Evolutionary conservation across 129 eudicot genomes (phyloP).

Genomic region (Erigeron canadensis): DNA sequence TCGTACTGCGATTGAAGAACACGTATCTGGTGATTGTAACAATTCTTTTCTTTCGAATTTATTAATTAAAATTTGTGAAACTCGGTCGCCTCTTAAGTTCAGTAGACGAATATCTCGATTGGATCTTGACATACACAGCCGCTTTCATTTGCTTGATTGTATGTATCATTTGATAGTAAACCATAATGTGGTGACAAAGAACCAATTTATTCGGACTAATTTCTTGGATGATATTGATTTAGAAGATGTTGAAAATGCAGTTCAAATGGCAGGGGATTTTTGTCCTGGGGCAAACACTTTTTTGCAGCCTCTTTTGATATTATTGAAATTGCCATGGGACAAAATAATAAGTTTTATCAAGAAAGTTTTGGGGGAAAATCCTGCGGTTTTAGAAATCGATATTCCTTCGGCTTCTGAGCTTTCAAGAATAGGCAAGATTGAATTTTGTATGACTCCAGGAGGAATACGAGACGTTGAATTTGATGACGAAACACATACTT

Average conservation of each 20-base stretch:
- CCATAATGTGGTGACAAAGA: constrained; percentile 22
- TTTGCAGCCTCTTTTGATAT: constrained; percentile 31
- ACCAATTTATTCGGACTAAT: constrained; percentile 6
- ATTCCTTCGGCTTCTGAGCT: constrained; percentile 52
- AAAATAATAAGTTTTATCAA: constrained; percentile 34
- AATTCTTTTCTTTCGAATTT: constrained; percentile 19
- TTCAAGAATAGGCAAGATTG: constrained; percentile 28
- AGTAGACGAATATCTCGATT: constrained; percentile 17
- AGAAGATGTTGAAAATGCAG: constrained; percentile 29
- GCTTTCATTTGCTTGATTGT: constrained; percentile 19
- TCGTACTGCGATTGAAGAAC: constrained; percentile 29
- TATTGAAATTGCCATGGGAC: constrained; percentile 40
- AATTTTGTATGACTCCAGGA: constrained; percentile 38
- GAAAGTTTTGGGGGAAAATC: constrained; percentile 29
- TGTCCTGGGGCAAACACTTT: constrained; percentile 27
- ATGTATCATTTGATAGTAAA: constrained; percentile 30
- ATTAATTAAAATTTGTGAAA: constrained; percentile 20
- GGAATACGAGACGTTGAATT: constrained; percentile 41
- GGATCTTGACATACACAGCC: constrained; percentile 30
- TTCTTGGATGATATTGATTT: constrained; percentile 29
- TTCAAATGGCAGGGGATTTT: constrained; percentile 27
- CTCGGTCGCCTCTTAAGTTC: constrained; percentile 37
- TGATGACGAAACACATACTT: constrained; percentile 30
- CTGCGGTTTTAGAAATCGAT: constrained; percentile 43
- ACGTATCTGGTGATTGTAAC: constrained; percentile 32